Conservation (phyloP, 495 filamentous ascomycete species). For the Trichoderma virens region DNA sequence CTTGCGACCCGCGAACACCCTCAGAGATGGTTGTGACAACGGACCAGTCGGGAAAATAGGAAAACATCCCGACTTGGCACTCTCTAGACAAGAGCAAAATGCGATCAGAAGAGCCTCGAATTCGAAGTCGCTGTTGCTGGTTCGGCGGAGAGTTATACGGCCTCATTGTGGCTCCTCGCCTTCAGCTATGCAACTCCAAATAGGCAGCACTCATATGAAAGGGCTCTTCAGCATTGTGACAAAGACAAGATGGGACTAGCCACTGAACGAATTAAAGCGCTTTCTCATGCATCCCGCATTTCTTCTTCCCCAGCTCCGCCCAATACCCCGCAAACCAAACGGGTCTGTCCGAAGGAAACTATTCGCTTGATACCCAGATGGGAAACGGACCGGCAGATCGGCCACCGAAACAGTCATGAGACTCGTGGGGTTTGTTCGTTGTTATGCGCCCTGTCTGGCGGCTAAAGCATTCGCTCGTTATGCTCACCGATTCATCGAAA, state of each 20-base stretch:
- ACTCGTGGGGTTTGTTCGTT: not conserved
- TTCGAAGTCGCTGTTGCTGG: not conserved
- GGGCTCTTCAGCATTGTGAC: too few species aligned
- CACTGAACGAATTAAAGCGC: not conserved
- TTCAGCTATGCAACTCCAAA: not conserved
- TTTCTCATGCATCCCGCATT: not conserved
- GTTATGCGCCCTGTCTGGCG: not conserved
- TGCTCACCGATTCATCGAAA: too few species aligned
- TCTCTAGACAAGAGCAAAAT: too few species aligned
- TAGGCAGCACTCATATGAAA: not conserved
- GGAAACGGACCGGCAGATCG: constrained; percentile 1
- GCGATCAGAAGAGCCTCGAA: not conserved
- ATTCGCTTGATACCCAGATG: not conserved
- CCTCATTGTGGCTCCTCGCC: not conserved
- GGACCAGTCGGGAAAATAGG: not conserved
- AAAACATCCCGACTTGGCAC: not conserved
- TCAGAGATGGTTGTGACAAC: not conserved
- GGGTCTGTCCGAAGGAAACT: not conserved
- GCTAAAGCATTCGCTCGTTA: not conserved
- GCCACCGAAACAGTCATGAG: not conserved
- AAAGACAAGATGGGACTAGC: too few species aligned
- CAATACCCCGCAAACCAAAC: not conserved
- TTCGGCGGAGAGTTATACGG: not conserved
- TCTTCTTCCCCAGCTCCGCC: not conserved
- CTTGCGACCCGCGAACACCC: not conserved